A percentile compares a stretch with the other conserved stretches of the same genome.
These are phyloP conservation scores for Puccinia brachypodii DNA, from an alignment of 1,284 basidiomycete species.

Conservation along the genomic window DNA sequence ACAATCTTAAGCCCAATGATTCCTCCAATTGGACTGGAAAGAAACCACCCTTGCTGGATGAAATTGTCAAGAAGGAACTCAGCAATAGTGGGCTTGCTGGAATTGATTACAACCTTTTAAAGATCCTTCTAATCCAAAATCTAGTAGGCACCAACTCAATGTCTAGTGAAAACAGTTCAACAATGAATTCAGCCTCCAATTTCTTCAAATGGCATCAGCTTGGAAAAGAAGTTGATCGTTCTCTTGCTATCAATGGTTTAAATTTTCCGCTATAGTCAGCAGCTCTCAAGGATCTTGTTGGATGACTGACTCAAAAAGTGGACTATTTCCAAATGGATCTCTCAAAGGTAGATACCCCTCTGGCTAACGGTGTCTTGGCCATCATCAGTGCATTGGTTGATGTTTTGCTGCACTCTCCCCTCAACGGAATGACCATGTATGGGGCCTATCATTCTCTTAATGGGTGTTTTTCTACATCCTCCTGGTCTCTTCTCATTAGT, in stretches of 20 bases:
- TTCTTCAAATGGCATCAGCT: background rate
- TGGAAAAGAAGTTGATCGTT: background rate
- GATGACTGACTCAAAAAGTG: background rate
- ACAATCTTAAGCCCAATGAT: too few species aligned
- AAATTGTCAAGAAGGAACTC: too few species aligned
- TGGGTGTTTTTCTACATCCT: background rate
- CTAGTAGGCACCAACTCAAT: background rate
- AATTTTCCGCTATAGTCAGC: background rate
- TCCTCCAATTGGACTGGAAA: too few species aligned
- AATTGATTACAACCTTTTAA: background rate
- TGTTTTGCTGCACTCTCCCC: background rate
- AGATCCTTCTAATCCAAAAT: background rate
- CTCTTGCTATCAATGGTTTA: background rate
- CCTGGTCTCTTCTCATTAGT: too few species aligned
- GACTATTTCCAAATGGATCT: background rate
- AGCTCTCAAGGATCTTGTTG: background rate
- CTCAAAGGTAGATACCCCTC: background rate
- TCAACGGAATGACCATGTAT: background rate
- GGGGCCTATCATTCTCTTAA: background rate
- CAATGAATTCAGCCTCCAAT: too few species aligned
- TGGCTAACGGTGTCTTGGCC: background rate
- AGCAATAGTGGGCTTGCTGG: background rate
- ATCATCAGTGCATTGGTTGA: background rate
- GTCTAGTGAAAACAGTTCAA: too few species aligned
- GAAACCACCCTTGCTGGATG: too few species aligned